Base-by-base conservation (phyloP, 208 protist species). In the Lotmaria passim region DNA sequence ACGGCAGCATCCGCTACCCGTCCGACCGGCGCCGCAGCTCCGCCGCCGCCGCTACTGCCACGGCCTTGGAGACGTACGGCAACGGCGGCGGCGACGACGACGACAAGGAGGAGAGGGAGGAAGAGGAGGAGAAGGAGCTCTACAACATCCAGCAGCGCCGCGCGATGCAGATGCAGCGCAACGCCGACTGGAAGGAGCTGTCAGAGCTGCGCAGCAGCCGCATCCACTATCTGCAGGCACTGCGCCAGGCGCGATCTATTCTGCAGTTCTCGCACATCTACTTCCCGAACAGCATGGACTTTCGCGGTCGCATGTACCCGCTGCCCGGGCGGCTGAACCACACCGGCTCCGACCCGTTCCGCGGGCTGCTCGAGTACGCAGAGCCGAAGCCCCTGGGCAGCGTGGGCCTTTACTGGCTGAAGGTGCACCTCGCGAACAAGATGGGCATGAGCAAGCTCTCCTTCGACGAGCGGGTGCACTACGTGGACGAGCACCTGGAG, bases 271-370 rank as follows among this genome's bases (percentile, higher is more conserved):
- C 88, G 34, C 90, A 97, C 68, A 80, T 99, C 63, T 99, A 99
- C 83, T 98, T 99, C 68, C 98, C 98, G 17, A 98, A 99, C 79
- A 99, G 98, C 78, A 82, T 99, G 73, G 98, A 99, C 78, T 99
- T 99, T 66, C 88, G 98, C 43, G 98, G 98, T 19, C 96, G 98
- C 59, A 98, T 98, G 69, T 99, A 99, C 83, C 97, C 98, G 4
- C 93, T 99, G 26, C 96, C 98, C 11, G 98, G 98, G 10, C 92
- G 98, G 60, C 79, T 99, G 21, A 99, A 99, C 72, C 98, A 99
- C 86, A 87, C 99, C 30, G 98, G 98, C 47, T 94, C 87, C 12
- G 94, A 98, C 64, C 92, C 90, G 3, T 94, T 96, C 62, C 91
- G 98, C 30, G 95, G 89, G 7, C 69, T 99, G 51, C 79, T 99